A percentile compares a stretch with the other conserved stretches of the same genome.
These are phyloP conservation scores for Musa troglodytarum DNA, from an alignment of 176 grass and related monocot genomes.

Conservation along the genomic window DNA sequence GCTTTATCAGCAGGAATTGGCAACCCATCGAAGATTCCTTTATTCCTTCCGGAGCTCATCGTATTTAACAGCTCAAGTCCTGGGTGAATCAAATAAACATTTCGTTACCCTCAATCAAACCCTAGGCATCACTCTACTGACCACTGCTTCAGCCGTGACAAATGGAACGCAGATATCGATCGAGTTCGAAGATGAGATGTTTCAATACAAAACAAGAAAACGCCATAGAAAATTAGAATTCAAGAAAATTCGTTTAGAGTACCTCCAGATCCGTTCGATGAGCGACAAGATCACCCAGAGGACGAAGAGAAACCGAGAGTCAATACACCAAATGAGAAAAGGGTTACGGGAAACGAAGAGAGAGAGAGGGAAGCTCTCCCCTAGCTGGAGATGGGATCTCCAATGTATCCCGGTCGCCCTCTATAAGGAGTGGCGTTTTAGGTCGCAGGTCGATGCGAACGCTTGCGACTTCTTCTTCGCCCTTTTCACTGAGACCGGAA, in stretches of 20 bases:
- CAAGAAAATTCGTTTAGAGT: background rate
- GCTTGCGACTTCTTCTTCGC: background rate
- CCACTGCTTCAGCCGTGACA: background rate
- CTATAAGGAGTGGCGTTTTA: background rate
- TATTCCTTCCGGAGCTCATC: conserved; percentile 55
- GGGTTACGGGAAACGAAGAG: background rate
- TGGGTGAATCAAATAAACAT: background rate
- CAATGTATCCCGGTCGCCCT: background rate
- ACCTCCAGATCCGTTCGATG: conserved; percentile 7
- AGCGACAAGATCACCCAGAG: background rate
- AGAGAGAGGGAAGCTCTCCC: background rate
- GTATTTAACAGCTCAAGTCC: conserved; percentile 1
- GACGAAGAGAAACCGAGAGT: background rate
- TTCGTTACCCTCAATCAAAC: background rate
- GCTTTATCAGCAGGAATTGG: conserved; percentile 85
- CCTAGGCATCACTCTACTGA: background rate
- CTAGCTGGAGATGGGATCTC: background rate
- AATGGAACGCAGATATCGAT: background rate
- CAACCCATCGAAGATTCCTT: conserved; percentile 79
- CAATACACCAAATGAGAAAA: background rate
- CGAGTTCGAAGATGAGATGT: background rate
- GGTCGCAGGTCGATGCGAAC: background rate
- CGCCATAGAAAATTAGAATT: background rate
- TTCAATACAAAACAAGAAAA: background rate
- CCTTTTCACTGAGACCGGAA: background rate